A percentile compares a stretch with the other conserved stretches of the same genome.
Conservation (phyloP, 2,329 filamentous ascomycete genomes). For the Colletotrichum scovillei region DNA sequence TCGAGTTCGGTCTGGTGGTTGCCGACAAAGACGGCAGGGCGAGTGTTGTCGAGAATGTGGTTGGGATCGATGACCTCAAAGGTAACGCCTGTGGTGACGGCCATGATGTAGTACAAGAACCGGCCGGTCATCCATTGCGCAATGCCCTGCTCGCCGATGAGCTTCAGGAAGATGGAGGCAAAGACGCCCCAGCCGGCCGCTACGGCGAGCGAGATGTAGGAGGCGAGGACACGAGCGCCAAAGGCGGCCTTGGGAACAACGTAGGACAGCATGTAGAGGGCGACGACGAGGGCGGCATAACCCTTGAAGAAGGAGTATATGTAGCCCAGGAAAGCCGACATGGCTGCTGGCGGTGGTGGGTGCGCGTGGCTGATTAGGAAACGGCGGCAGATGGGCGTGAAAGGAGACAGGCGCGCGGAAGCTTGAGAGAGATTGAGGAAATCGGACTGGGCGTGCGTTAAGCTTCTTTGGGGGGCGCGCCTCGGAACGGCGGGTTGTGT, state of each 20-base stretch:
- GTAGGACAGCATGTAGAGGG: slow-evolving; percentile 72
- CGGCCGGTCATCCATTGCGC: slow-evolving; percentile 88
- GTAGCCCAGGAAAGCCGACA: slow-evolving; percentile 50
- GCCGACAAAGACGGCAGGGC: slow-evolving; percentile 90
- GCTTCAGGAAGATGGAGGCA: slow-evolving; percentile 76
- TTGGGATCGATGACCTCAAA: slow-evolving; percentile 79
- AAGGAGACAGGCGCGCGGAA: slow-evolving; percentile 28
- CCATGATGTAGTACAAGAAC: slow-evolving; percentile 84
- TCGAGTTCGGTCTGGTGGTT: slow-evolving; percentile 98
- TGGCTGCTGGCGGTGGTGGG: slow-evolving; percentile 38
- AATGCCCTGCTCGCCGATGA: slow-evolving; percentile 78
- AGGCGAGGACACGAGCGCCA: slow-evolving; percentile 74
- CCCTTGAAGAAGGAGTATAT: slow-evolving; percentile 60
- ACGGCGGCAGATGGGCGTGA: slow-evolving; percentile 26
- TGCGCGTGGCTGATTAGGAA: slow-evolving; percentile 22
- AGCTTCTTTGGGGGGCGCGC: slow-evolving; percentile 31
- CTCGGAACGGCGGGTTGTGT: slow-evolving; percentile 20
- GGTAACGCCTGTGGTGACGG: slow-evolving; percentile 77
- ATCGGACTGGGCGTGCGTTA: slow-evolving; percentile 29
- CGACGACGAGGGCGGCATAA: slow-evolving; percentile 62
- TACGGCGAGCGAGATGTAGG: slow-evolving; percentile 71
- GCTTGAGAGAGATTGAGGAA: slow-evolving; percentile 4
- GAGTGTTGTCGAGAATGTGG: slow-evolving; percentile 69
- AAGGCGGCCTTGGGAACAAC: slow-evolving; percentile 72
- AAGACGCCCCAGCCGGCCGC: slow-evolving; percentile 80